Percentiles rank a stretch among this genome's conserved stretches.
Evolutionary conservation across 306 rosid species (phyloP).

Genomic region (Gynostemma pentaphyllum): DNA sequence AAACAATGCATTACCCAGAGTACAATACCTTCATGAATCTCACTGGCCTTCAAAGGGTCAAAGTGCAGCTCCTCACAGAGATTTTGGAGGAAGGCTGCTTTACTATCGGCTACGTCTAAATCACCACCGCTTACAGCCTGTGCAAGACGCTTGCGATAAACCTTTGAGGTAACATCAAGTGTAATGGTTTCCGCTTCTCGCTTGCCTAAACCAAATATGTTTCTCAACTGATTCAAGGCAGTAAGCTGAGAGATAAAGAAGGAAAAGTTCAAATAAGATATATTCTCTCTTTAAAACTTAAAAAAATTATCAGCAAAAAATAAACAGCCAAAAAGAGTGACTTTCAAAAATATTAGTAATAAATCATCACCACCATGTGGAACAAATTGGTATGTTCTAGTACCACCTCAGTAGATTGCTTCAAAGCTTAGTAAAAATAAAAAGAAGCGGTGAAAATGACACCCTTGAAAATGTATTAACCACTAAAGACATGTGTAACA

Average conservation of each 20-base stretch:
- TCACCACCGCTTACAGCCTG: conserved; percentile 58
- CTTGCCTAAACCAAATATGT: conserved; percentile 88
- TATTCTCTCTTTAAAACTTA: too few relatives aligned
- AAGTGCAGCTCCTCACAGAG: conserved; percentile 74
- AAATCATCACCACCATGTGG: too few relatives aligned
- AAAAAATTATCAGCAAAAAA: neutral
- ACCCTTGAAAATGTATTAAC: too few relatives aligned
- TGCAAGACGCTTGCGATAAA: conserved; percentile 67
- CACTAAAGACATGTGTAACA: too few relatives aligned
- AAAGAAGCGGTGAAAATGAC: too few relatives aligned
- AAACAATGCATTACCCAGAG: neutral
- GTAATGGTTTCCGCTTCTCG: conserved; percentile 78
- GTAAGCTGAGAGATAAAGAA: conserved; percentile 31
- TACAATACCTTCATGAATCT: conserved; percentile 71
- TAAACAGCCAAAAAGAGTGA: neutral
- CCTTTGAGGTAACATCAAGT: conserved; percentile 66
- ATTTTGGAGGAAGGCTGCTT: conserved; percentile 90
- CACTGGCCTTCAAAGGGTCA: conserved; percentile 84
- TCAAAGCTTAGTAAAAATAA: too few relatives aligned
- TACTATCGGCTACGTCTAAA: conserved; percentile 84
- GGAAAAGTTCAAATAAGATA: too few relatives aligned
- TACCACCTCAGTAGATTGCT: too few relatives aligned
- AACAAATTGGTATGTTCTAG: too few relatives aligned
- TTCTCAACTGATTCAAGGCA: conserved; percentile 65
- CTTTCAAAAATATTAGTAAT: neutral